Evolutionary conservation across 306 rosid genomes (phyloP), one percentile per base, ranked within the genome.

Genomic region (Corylus heterophylla): DNA sequence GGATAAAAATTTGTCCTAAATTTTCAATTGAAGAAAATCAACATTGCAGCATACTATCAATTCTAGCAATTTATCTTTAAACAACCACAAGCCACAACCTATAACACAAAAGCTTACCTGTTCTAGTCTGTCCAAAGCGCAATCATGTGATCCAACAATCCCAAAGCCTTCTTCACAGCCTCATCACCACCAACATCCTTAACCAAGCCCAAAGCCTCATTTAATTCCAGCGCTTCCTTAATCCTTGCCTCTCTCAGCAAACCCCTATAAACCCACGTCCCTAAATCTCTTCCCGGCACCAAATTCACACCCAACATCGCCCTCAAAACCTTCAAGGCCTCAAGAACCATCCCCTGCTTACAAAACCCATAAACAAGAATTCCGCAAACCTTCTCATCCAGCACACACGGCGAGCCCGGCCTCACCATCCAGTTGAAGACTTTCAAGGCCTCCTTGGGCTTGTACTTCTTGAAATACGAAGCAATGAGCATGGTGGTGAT

Each of bases 241-340:
- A 91, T 80, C 86, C 91, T 83, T 1, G 96, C 92, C 59, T 89
- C 90, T 76, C 80, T 85, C 81, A 89, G 79, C 76, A 91, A 80
- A 59, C 81, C 83, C 67, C 85, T 78, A 80, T 72, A 89, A 39
- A 87, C 66, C 71, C 74, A 74, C 74, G 69, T 84, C 74, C 75
- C 71, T 51, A 75, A 29, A 52, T 47, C 81, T 14, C 75, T 35
- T 3, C 76, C 39, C 50, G 84, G 85, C 27, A 56, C 69, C 7
- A 72, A 54, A 54, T 71, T 54, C 42, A 56, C 52, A 42, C 51
- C 66, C 50, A 82, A 35, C 92, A 91, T 83, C 10, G 78, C 87
- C 84, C 82, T 83, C 76, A 86, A 20, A 29, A 81, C 92, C 79
- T 78, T 80, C 87, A 91, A 75, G 22, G 86, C 92, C 74, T 91